Percentiles rank a stretch among this genome's conserved stretches.
phyloP scores from a whole-genome alignment of 2,329 filamentous ascomycete genomes.

The Ascosphaera apis region DNA sequence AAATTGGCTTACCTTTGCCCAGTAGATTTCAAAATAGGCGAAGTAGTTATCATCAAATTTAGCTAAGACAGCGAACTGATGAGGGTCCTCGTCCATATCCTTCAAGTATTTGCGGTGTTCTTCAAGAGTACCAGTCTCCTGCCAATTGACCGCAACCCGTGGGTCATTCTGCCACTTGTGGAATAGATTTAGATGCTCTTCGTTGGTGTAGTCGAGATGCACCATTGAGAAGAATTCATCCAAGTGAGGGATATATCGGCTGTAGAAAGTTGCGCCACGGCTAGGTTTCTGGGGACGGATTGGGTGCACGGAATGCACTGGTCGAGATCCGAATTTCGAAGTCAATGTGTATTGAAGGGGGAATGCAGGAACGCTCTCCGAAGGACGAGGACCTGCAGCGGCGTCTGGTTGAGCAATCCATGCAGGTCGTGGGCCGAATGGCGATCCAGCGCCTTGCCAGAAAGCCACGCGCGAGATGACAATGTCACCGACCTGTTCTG shows the following conservation, averaged over 20 bases:
- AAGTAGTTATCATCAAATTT: constrained; percentile 49
- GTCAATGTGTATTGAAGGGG: constrained; percentile 21
- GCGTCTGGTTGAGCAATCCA: constrained; percentile 30
- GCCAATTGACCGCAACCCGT: constrained; percentile 58
- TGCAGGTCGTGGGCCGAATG: constrained; percentile 38
- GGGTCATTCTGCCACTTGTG: constrained; percentile 69
- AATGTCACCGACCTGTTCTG: constrained; percentile 18
- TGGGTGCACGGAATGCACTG: constrained; percentile 42
- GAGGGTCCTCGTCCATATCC: constrained; percentile 45
- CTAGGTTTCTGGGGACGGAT: constrained; percentile 47
- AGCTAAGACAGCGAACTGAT: constrained; percentile 46
- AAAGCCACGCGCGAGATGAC: constrained; percentile 33
- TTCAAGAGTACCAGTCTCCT: constrained; percentile 52
- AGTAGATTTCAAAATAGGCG: constrained; percentile 63
- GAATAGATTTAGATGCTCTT: constrained; percentile 45
- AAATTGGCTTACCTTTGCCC: constrained; percentile 34
- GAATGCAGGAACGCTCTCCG: constrained; percentile 11
- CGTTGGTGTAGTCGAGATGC: constrained; percentile 42
- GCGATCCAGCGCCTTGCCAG: constrained; percentile 48
- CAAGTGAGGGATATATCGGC: constrained; percentile 54
- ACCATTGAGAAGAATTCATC: constrained; percentile 56
- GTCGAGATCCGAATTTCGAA: constrained; percentile 24
- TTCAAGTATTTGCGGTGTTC: constrained; percentile 51
- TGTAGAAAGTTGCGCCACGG: constrained; percentile 50
- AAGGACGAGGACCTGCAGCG: constrained; percentile 9